A percentile compares a stretch with the other conserved stretches of the same genome.
Conservation (phyloP, 495 filamentous ascomycete species). For the Podospora sp. region DNA sequence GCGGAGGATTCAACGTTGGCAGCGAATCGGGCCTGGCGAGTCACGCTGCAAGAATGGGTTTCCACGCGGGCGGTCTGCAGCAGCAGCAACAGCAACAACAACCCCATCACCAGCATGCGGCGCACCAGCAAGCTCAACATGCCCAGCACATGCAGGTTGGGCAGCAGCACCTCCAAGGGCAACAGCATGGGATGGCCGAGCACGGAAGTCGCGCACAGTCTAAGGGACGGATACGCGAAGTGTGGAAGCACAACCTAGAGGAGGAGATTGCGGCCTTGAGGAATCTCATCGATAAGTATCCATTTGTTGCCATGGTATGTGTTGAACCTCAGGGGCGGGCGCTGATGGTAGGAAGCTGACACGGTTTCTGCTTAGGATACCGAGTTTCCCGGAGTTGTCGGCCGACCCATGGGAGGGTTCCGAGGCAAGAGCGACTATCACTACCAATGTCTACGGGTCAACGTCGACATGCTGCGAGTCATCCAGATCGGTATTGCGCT, state of each 20-base stretch:
- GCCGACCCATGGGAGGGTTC: conserved; percentile 91
- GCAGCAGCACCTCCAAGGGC: conserved; percentile 52
- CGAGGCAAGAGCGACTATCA: conserved; percentile 95
- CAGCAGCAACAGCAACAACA: conserved; percentile 51
- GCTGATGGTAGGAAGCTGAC: conserved; percentile 27
- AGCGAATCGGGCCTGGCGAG: conserved; percentile 84
- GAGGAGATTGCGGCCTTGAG: conserved; percentile 84
- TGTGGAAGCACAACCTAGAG: conserved; percentile 89
- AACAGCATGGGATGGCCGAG: conserved; percentile 55
- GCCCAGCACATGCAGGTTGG: conserved; percentile 61
- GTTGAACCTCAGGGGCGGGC: neutral
- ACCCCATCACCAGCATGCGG: conserved; percentile 58
- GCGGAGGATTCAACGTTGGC: conserved; percentile 56
- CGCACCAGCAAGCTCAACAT: conserved; percentile 33
- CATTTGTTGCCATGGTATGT: conserved; percentile 92
- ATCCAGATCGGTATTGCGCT: conserved; percentile 95
- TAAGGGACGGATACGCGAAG: conserved; percentile 84
- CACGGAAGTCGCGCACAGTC: conserved; percentile 48
- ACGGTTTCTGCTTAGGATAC: conserved; percentile 68
- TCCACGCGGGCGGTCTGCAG: conserved; percentile 76
- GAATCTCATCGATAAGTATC: conserved; percentile 81
- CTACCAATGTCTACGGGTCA: conserved; percentile 95
- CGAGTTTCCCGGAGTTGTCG: conserved; percentile 95
- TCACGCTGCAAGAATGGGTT: conserved; percentile 84
- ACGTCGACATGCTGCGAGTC: conserved; percentile 94